Percentiles rank a stretch among this genome's conserved stretches.
Evolutionary conservation across 2,329 filamentous ascomycete species (phyloP).

Genomic region (Stachybotrys chlorohalonatus): DNA sequence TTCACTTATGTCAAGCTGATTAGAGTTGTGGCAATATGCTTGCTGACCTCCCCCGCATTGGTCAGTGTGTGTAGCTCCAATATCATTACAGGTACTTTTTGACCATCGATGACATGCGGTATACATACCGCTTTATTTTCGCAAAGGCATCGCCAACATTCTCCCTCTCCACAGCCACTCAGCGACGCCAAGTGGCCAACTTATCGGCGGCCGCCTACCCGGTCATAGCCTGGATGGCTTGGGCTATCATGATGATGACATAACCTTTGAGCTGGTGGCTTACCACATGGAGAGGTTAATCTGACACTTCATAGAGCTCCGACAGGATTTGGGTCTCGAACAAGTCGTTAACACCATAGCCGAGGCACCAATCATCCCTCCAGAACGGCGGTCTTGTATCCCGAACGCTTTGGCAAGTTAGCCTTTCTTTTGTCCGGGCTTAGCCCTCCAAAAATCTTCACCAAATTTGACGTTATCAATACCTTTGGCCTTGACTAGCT

Average conservation of each 20-base stretch:
- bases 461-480: conserved; percentile 6
- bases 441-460: conserved; percentile 4
- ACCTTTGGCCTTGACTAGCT: conserved; percentile 1
- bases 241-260: conserved; percentile 18
- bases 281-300: conserved; percentile 16
- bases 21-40: neutral
- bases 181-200: conserved; percentile 9
- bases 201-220: conserved; percentile 17
- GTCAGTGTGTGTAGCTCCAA: neutral
- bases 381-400: conserved; percentile 16
- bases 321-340: conserved; percentile 15
- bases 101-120: neutral
- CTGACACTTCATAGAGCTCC: conserved; percentile 16
- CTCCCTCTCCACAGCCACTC: conserved; percentile 2
- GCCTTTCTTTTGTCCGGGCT: conserved; percentile 6
- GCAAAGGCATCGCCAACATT: neutral
- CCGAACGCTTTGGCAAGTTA: conserved; percentile 8
- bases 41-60: neutral
- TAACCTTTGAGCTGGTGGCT: conserved; percentile 8
- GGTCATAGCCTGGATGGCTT: conserved; percentile 16
- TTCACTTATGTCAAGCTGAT: neutral
- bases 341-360: conserved; percentile 37
- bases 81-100: neutral
- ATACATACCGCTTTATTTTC: neutral
- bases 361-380: conserved; percentile 23